Evolutionary conservation across 805 yeast species (phyloP).

Genomic region (Kluyveromyces wickerhamii): DNA sequence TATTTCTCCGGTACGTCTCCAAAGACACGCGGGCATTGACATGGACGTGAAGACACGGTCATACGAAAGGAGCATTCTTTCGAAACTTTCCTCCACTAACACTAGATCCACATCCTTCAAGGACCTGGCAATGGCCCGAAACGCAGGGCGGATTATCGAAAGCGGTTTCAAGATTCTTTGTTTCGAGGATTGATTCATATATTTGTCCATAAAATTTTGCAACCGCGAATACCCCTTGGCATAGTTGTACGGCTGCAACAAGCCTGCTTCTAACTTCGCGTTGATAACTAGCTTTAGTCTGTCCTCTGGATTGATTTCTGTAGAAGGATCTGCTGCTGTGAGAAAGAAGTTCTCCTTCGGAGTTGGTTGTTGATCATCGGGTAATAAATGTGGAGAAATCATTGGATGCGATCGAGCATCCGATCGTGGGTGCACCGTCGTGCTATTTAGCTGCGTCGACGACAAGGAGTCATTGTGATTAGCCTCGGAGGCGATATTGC

Average conservation of each 20-base stretch:
- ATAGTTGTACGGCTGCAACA: slow-evolving; percentile 85
- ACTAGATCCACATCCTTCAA: slow-evolving; percentile 86
- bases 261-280: slow-evolving; percentile 90
- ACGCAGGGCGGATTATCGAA: slow-evolving; percentile 82
- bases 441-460: too few species aligned
- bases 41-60: slow-evolving; percentile 93
- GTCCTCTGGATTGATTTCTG: slow-evolving; percentile 90
- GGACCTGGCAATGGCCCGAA: slow-evolving; percentile 84
- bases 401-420: too few species aligned
- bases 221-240: slow-evolving; percentile 88
- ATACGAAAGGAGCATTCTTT: slow-evolving; percentile 84
- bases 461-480: too few species aligned
- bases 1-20: slow-evolving; percentile 96
- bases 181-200: slow-evolving; percentile 77
- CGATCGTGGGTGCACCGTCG: too few species aligned
- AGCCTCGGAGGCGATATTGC: too few species aligned
- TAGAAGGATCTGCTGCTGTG: slow-evolving; percentile 96
- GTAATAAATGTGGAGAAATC: slow-evolving; percentile 1
- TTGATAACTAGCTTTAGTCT: slow-evolving; percentile 86
- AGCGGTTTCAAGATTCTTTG: slow-evolving; percentile 82
- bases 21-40: slow-evolving; percentile 96
- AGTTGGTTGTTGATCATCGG: slow-evolving; percentile 39
- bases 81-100: slow-evolving; percentile 88
- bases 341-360: slow-evolving; percentile 89
- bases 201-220: slow-evolving; percentile 85